These are phyloP conservation scores for Kwoniella dendrophila DNA, from an alignment of 768 basidiomycete genomes.

Conservation along the genomic window DNA sequence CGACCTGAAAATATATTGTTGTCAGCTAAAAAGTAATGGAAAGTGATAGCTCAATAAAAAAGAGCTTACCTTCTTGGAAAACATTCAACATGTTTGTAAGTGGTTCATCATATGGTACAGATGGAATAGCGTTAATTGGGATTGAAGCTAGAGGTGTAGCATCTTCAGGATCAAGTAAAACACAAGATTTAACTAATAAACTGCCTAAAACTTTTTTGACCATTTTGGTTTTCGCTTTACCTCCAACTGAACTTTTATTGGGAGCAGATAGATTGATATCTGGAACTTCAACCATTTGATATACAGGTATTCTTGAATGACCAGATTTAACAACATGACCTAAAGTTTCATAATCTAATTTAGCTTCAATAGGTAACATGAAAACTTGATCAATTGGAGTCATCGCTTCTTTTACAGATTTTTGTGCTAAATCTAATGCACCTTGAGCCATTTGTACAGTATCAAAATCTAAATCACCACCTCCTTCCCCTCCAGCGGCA, in stretches of 20 bases:
- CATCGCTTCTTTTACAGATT: conserved; percentile 57
- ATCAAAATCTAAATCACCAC: conserved; percentile 82
- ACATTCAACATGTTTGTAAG: conserved; percentile 80
- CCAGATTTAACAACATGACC: conserved; percentile 75
- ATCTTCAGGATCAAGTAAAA: conserved; percentile 86
- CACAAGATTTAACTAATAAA: conserved; percentile 81
- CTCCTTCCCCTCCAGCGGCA: conserved; percentile 66
- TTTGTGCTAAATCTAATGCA: conserved; percentile 81
- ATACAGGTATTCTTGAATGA: conserved; percentile 80
- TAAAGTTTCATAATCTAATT: conserved; percentile 77
- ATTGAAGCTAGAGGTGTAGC: conserved; percentile 79
- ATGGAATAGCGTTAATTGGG: conserved; percentile 81
- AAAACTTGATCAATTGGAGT: conserved; percentile 50
- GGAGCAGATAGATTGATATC: conserved; percentile 51
- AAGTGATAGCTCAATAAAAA: neutral
- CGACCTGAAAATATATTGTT: conserved; percentile 60
- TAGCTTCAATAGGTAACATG: conserved; percentile 83
- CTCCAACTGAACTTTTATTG: conserved; percentile 22
- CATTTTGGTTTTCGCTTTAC: conserved; percentile 56
- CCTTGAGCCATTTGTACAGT: conserved; percentile 89
- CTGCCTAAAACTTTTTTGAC: conserved; percentile 84
- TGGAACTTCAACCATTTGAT: conserved; percentile 66
- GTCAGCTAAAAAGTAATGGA: neutral
- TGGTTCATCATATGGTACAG: conserved; percentile 82
- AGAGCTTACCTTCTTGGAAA: conserved; percentile 71